Evolutionary conservation across 169 alveolate genomes (phyloP).

Genomic region (Babesia bovis): DNA sequence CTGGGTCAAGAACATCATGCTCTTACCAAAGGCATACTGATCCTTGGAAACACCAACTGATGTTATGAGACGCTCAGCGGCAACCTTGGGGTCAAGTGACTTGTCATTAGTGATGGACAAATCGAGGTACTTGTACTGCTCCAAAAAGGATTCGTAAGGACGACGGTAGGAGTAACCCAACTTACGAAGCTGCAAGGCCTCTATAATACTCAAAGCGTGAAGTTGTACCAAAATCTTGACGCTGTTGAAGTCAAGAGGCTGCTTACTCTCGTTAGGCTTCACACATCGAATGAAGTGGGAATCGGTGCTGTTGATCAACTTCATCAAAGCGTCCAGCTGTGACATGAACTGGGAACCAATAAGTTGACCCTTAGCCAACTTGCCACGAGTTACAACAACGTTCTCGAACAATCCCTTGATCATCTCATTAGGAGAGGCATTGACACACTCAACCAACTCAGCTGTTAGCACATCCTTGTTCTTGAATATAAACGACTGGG

Average conservation of each 20-base stretch:
- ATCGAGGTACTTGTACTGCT: constrained; percentile 84
- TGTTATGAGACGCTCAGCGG: constrained; percentile 69
- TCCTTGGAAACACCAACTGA: constrained; percentile 64
- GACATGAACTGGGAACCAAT: constrained; percentile 89
- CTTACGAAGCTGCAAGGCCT: constrained; percentile 87
- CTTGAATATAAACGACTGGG: constrained; percentile 79
- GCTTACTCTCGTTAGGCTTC: constrained; percentile 87
- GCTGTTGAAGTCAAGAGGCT: constrained; percentile 86
- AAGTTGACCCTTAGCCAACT: constrained; percentile 88
- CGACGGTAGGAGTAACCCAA: constrained; percentile 89
- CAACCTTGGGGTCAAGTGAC: constrained; percentile 70
- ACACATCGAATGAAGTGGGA: constrained; percentile 89
- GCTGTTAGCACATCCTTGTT: constrained; percentile 87
- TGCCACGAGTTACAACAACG: constrained; percentile 82
- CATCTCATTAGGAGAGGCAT: constrained; percentile 75
- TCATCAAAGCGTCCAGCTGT: constrained; percentile 85
- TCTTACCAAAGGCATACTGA: constrained; percentile 82
- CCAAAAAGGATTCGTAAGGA: constrained; percentile 81
- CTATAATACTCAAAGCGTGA: constrained; percentile 88
- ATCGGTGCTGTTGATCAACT: constrained; percentile 85
- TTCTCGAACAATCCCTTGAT: constrained; percentile 80
- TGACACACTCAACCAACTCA: constrained; percentile 84
- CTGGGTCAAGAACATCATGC: constrained; percentile 87
- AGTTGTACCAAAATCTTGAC: constrained; percentile 86
- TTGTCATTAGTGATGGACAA: constrained; percentile 75